Evolutionary conservation across 345 rosid species (phyloP).

Genomic region (Eucalyptus erythrocorys): DNA sequence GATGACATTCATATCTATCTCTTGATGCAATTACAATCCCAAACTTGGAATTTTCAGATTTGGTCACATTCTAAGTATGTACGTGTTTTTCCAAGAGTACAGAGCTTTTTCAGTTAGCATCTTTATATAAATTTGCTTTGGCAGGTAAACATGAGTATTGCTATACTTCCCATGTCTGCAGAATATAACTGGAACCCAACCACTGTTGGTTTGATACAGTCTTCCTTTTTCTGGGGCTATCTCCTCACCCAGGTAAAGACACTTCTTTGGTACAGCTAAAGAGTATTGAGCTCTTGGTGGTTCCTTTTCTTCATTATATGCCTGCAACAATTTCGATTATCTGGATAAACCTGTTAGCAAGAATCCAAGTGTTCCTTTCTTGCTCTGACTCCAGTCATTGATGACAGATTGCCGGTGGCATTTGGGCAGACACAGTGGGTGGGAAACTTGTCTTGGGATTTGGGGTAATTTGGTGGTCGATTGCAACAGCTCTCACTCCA

Average conservation of each 20-base stretch:
- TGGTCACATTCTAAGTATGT: background rate
- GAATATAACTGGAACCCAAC: constrained; percentile 80
- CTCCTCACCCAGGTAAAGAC: constrained; percentile 72
- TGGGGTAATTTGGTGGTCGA: constrained; percentile 93
- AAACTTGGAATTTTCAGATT: background rate
- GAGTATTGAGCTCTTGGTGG: background rate
- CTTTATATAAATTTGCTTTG: constrained; percentile 11
- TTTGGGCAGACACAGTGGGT: constrained; percentile 93
- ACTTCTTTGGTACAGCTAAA: background rate
- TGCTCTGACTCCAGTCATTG: background rate
- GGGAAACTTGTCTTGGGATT: constrained; percentile 82
- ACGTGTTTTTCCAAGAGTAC: background rate
- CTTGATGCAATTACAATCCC: background rate
- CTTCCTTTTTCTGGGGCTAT: constrained; percentile 98
- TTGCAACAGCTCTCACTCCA: constrained; percentile 80
- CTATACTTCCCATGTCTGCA: constrained; percentile 98
- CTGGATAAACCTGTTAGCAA: background rate
- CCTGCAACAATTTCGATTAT: background rate
- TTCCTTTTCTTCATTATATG: background rate
- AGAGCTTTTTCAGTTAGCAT: background rate
- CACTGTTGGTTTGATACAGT: constrained; percentile 86
- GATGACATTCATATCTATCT: background rate
- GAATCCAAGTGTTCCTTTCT: background rate
- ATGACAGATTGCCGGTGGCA: constrained; percentile 85
- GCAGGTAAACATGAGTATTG: constrained; percentile 98